phyloP scores from a whole-genome alignment of 139 green algal species.

The Yamagishiella unicocca region DNA sequence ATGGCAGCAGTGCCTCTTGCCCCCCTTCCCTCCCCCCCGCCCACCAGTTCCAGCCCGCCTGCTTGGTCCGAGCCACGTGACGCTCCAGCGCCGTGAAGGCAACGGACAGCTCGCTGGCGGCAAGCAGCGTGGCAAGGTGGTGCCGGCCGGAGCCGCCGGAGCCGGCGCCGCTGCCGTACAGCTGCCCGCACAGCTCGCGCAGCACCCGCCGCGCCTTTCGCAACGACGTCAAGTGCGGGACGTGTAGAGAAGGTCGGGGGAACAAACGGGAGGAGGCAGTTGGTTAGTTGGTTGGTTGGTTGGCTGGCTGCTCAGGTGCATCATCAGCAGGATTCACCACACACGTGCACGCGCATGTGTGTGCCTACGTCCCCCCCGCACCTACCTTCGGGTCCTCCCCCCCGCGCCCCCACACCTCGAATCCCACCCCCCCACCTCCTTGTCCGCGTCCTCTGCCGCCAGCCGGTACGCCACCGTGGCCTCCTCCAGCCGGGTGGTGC shows the following conservation, averaged over 20 bases:
- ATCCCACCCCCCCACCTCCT: slow-evolving; percentile 6
- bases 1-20: background rate
- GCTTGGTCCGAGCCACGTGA: slow-evolving; percentile 23
- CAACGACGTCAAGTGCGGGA: no score
- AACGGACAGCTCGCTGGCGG: slow-evolving; percentile 18
- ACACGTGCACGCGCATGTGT: no score
- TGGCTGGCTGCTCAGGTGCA: no score
- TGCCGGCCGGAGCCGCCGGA: background rate
- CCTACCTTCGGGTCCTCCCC: background rate
- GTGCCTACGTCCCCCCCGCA: no score
- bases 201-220: slow-evolving; percentile 1
- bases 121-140: slow-evolving; percentile 26
- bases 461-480: background rate
- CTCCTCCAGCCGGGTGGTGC: background rate
- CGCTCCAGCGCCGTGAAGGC: background rate
- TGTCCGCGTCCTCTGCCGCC: slow-evolving; percentile 22
- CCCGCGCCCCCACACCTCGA: background rate
- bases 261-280: no score
- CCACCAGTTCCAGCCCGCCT: slow-evolving; percentile 45
- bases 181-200: background rate
- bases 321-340: no score
- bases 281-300: no score
- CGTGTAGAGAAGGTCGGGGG: no score
- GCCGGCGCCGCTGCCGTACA: background rate
- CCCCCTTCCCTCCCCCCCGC: background rate